Evolutionary conservation across 2,329 filamentous ascomycete genomes (phyloP).

Genomic region (Pseudocercospora eumusae): DNA sequence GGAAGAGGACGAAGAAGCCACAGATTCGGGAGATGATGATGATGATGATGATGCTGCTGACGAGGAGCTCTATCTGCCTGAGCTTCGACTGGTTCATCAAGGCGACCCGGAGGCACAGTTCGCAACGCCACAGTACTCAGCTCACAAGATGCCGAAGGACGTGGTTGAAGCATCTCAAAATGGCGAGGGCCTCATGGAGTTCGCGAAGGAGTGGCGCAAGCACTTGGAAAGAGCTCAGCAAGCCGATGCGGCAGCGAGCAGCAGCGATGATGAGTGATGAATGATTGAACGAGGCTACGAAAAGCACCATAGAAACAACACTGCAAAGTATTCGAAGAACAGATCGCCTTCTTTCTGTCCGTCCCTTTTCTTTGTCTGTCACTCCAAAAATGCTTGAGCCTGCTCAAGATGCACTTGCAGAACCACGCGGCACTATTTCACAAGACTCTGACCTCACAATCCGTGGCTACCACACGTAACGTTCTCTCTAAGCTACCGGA

Average conservation of each 20-base stretch:
- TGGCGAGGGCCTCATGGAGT: slow-evolving; percentile 71
- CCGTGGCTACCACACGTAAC: too few relatives aligned
- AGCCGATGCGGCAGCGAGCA: slow-evolving; percentile 37
- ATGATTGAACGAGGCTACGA: not conserved
- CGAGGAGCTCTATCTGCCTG: slow-evolving; percentile 63
- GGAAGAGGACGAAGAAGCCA: slow-evolving; percentile 19
- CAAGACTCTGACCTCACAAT: too few relatives aligned
- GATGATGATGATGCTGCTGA: too few relatives aligned
- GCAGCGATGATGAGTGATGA: slow-evolving; percentile 35
- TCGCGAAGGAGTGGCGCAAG: slow-evolving; percentile 53
- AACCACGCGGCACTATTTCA: too few relatives aligned
- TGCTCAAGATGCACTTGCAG: not conserved
- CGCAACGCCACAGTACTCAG: slow-evolving; percentile 82
- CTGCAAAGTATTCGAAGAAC: not conserved
- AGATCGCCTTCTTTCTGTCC: too few relatives aligned
- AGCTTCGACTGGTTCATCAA: slow-evolving; percentile 77
- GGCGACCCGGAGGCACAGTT: slow-evolving; percentile 91
- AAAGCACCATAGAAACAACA: not conserved
- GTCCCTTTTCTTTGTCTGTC: not conserved
- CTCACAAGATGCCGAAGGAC: slow-evolving; percentile 92
- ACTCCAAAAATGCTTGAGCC: not conserved
- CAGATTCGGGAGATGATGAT: slow-evolving; percentile 49
- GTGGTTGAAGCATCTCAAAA: slow-evolving; percentile 70
- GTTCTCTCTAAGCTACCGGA: too few relatives aligned
- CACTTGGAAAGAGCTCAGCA: slow-evolving; percentile 46